Evolutionary conservation across 192 early-diverging fungal genomes (phyloP), one percentile per base, ranked within the genome.

Genomic region (Tieghemiomyces parasiticus): DNA sequence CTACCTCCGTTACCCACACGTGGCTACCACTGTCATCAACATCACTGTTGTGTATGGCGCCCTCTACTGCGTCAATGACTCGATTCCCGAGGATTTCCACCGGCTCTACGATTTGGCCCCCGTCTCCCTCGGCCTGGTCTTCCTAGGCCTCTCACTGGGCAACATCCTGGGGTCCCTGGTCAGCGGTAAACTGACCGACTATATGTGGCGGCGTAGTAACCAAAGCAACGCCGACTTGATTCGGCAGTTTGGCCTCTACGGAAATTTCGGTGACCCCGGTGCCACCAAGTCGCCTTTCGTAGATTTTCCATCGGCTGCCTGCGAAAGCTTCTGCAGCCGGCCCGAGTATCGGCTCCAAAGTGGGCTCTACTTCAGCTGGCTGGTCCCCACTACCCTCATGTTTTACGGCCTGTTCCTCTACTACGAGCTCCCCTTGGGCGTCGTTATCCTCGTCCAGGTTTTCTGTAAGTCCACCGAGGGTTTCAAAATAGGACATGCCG

Each of bases 11-110:
- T 30, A 29, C 52, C 35, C 61, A 6, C 29, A 56, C 30, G 30
- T 69, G 14, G 13, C 44, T 0, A 30, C 55, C n/a, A 31, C 59
- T 2, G 61, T 71, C 53, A 54, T 75, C 29, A 64, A 67, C 52
- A 66, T 74, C 47, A 70, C 72, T 28, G 65, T 73, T 59, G 30
- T 75, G 12, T 78, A 78, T 63, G 76, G 78, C 1, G 64, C 69
- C n/a, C 78, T 74, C 63, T 76, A 71, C 60, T 61, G 66, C 14
- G 65, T 74, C 19, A 64, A 71, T 10, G 74, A 71, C 0, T 64
- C 66, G 26, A 64, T 74, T 50, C 66, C 78, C 35, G 38, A 66
- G 29, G 71, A 74, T 13, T 80, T 68, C 58, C 58, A 66, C 14
- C 48, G 45, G 10, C 28, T 75, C 14, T 80, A 80, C 34, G 29